A percentile compares a stretch with the other conserved stretches of the same genome.
phyloP scores from a whole-genome alignment of 1,139 yeast species.

The Spencermartinsiella ligniputridi region DNA sequence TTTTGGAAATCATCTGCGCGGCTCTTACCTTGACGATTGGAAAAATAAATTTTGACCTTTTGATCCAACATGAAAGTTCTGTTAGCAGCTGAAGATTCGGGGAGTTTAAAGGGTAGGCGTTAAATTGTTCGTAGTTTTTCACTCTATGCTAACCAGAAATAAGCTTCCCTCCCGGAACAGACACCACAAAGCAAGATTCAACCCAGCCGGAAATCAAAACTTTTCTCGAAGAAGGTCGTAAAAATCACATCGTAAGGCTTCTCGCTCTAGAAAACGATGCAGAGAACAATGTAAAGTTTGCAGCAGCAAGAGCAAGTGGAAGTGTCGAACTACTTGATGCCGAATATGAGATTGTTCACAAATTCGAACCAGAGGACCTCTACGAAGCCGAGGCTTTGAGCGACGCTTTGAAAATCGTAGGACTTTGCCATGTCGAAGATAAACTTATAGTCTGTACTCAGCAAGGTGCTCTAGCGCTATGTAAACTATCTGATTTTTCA shows the following conservation, averaged over 20 bases:
- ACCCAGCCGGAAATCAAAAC: conserved; percentile 28
- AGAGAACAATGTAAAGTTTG: conserved; percentile 17
- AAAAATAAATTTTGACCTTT: too few species aligned
- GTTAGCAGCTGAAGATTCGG: conserved; percentile 37
- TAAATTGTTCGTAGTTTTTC: not conserved
- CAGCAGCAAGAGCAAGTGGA: conserved; percentile 27
- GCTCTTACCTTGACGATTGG: not conserved
- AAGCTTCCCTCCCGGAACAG: conserved; percentile 27
- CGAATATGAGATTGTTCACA: conserved; percentile 4
- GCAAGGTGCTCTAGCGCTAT: conserved; percentile 15
- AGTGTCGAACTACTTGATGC: conserved; percentile 20
- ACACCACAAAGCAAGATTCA: conserved; percentile 31
- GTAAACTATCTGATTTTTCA: not conserved
- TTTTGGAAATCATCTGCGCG: not conserved
- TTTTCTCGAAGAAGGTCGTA: conserved; percentile 26
- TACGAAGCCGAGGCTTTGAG: conserved; percentile 12
- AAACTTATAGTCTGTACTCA: conserved; percentile 12
- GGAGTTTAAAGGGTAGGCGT: conserved; percentile 31
- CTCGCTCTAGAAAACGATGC: conserved; percentile 10
- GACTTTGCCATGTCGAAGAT: conserved; percentile 9
- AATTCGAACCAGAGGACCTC: conserved; percentile 10
- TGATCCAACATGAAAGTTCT: conserved; percentile 32
- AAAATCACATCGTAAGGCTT: conserved; percentile 26
- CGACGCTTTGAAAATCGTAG: conserved; percentile 11
- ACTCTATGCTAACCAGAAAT: conserved; percentile 19